phyloP scores from a whole-genome alignment of 768 basidiomycete genomes.

The Trametes cubensis region DNA sequence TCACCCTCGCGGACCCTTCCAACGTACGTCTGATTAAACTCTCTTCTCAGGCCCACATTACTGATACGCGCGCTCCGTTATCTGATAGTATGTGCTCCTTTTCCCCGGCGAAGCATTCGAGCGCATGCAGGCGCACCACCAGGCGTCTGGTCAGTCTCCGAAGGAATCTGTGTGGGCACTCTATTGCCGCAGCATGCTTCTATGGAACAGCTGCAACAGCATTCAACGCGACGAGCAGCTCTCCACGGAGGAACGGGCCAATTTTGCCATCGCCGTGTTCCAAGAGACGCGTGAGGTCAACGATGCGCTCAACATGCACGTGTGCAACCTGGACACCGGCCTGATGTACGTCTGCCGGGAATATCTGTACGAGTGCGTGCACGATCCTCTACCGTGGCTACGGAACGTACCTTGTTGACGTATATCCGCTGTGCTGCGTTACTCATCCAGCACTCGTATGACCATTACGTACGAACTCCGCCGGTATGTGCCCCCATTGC shows the following conservation, averaged over 20 bases:
- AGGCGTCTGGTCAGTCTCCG: constrained; percentile 49
- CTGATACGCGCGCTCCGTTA: constrained; percentile 9
- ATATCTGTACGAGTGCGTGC: constrained; percentile 72
- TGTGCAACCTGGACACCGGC: constrained; percentile 69
- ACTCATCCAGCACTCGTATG: constrained; percentile 57
- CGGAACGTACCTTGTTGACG: constrained; percentile 11
- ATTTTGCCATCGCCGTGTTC: constrained; percentile 62
- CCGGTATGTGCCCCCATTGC: constrained; percentile 48
- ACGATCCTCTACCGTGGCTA: constrained; percentile 10
- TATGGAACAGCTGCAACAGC: constrained; percentile 69
- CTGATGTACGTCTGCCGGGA: constrained; percentile 70
- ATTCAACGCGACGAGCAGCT: constrained; percentile 49
- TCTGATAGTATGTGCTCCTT: constrained; percentile 56
- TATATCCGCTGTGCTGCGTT: constrained; percentile 22
- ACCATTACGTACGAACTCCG: constrained; percentile 64
- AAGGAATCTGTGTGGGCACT: constrained; percentile 84
- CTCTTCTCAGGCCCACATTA: constrained; percentile 5
- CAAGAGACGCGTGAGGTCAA: constrained; percentile 69
- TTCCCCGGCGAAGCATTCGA: constrained; percentile 77
- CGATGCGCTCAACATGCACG: constrained; percentile 66
- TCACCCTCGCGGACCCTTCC: constrained; percentile 63
- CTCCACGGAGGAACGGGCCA: constrained; percentile 55
- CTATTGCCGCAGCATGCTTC: constrained; percentile 79
- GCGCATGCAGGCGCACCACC: constrained; percentile 42
- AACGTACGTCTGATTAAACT: constrained; percentile 51